phyloP scores from a whole-genome alignment of 164 flowering plant genomes.

The Santalum album region DNA sequence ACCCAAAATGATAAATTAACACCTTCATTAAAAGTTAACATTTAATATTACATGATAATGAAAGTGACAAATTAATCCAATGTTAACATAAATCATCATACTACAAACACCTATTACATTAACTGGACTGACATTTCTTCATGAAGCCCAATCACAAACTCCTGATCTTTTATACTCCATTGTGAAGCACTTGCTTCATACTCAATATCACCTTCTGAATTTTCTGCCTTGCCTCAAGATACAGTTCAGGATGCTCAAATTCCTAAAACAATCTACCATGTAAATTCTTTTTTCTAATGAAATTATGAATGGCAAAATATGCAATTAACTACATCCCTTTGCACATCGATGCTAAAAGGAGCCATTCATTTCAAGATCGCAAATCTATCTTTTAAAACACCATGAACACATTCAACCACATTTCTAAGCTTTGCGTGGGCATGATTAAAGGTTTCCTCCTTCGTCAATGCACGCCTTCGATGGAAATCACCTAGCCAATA shows the following conservation, averaged over 20 bases:
- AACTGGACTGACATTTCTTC: neutral
- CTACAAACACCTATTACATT: no score
- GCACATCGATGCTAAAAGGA: neutral
- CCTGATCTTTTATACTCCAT: neutral
- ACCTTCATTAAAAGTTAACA: no score
- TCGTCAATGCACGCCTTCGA: neutral
- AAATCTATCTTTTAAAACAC: neutral
- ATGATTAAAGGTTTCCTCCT: neutral
- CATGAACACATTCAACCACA: neutral
- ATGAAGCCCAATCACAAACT: neutral
- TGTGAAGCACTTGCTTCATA: neutral
- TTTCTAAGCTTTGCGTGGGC: neutral
- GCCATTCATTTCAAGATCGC: neutral
- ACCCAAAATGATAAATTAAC: no score
- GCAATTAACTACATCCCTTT: neutral
- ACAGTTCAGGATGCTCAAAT: no score
- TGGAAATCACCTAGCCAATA: neutral
- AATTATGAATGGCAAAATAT: neutral
- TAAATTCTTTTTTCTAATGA: neutral
- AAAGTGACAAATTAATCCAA: no score
- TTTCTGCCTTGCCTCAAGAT: no score
- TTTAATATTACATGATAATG: no score
- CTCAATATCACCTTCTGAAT: no score
- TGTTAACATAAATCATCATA: no score
- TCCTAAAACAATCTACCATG: neutral